Conservation (phyloP, 768 basidiomycete genomes). For the Tylopilus sp. region DNA sequence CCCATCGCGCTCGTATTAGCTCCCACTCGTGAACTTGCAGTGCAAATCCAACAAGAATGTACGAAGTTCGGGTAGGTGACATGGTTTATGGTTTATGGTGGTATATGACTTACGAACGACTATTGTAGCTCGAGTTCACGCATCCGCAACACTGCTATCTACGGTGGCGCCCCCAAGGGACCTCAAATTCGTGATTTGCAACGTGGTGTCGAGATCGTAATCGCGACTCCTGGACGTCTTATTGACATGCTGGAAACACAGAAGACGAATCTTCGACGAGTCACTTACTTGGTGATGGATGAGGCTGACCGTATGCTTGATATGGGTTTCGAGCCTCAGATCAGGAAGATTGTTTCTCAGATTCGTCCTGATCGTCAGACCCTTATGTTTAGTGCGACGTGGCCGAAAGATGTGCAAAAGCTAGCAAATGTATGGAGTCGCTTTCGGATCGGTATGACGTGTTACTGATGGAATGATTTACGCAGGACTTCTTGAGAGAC, state of each 20-base stretch:
- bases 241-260: constrained; percentile 98
- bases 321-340: constrained; percentile 99
- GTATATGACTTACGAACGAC: too few species aligned
- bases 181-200: constrained; percentile 97
- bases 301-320: constrained; percentile 99
- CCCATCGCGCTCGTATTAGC: constrained; percentile 96
- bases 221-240: constrained; percentile 99
- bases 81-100: too few species aligned
- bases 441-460: background rate
- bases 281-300: constrained; percentile 98
- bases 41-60: constrained; percentile 98
- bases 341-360: constrained; percentile 95
- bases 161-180: constrained; percentile 98
- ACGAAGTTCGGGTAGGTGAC: constrained; percentile 89
- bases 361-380: constrained; percentile 98
- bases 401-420: constrained; percentile 99
- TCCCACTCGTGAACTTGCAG: constrained; percentile 96
- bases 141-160: constrained; percentile 98
- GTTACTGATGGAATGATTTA: constrained; percentile 3
- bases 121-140: constrained; percentile 73
- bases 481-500: constrained; percentile 89
- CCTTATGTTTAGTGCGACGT: constrained; percentile 98
- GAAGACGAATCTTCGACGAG: constrained; percentile 93
- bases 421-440: constrained; percentile 68
- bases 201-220: constrained; percentile 95